Evolutionary conservation across 176 grass and related monocot species (phyloP).

Genomic region (Stipa capillata): DNA sequence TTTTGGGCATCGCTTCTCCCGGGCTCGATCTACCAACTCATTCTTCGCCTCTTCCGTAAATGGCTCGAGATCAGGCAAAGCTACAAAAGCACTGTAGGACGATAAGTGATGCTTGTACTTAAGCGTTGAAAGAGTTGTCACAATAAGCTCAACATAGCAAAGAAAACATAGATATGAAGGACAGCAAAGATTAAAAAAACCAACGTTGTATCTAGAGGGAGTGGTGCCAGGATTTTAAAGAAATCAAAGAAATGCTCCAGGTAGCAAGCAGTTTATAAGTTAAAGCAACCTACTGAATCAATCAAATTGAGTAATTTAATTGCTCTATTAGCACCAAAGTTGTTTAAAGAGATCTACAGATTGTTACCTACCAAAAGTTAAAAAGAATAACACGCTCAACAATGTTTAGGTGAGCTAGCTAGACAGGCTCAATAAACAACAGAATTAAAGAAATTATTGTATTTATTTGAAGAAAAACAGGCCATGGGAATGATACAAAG

Average conservation of each 20-base stretch:
- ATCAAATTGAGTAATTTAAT: neutral
- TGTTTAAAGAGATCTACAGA: constrained; percentile 8
- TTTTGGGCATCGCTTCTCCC: constrained; percentile 51
- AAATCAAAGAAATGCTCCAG: constrained; percentile 2
- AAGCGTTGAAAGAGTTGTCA: neutral
- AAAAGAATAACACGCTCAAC: neutral
- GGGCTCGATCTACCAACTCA: constrained; percentile 49
- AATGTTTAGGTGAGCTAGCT: neutral
- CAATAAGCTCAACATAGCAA: constrained; percentile 3
- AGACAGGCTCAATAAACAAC: neutral
- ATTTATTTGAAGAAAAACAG: neutral
- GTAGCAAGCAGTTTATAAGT: neutral
- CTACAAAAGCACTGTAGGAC: constrained; percentile 68
- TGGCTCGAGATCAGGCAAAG: constrained; percentile 71
- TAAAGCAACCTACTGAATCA: neutral
- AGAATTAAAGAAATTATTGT: neutral
- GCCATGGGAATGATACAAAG: neutral
- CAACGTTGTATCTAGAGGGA: neutral
- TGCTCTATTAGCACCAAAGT: neutral
- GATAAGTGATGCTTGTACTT: constrained; percentile 15
- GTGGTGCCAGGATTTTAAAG: neutral
- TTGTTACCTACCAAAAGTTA: neutral
- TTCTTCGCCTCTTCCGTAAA: constrained; percentile 70
- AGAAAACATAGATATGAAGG: neutral
- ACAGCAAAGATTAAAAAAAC: constrained; percentile 7